Evolutionary conservation across 306 rosid genomes (phyloP).

Genomic region (Neltuma alba): DNA sequence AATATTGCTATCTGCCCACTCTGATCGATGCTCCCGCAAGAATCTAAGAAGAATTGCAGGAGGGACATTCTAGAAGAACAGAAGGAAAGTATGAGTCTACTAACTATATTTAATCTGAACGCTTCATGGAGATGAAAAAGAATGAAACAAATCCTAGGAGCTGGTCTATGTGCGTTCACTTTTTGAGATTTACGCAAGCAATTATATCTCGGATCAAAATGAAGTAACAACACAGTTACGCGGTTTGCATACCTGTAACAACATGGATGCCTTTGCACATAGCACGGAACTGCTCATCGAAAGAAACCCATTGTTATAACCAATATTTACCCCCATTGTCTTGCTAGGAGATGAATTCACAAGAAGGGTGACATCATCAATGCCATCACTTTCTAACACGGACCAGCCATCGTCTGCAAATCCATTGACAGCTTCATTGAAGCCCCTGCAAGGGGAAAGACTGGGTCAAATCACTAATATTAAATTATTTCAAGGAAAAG

Average conservation of each 20-base stretch:
- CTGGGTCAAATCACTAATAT: background rate
- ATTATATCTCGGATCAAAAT: slow-evolving; percentile 1
- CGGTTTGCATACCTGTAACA: slow-evolving; percentile 68
- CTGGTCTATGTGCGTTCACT: background rate
- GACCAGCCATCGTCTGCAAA: slow-evolving; percentile 97
- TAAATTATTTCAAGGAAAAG: slow-evolving; percentile 16
- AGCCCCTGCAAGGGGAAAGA: slow-evolving; percentile 62
- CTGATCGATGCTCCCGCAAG: slow-evolving; percentile 93
- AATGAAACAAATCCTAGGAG: background rate
- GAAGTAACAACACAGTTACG: slow-evolving; percentile 9
- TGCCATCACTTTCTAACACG: slow-evolving; percentile 90
- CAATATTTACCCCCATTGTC: slow-evolving; percentile 74
- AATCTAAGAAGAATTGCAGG: slow-evolving; percentile 94
- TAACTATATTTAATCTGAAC: background rate
- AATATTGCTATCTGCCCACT: slow-evolving; percentile 98
- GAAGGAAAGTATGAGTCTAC: slow-evolving; percentile 18
- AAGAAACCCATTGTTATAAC: slow-evolving; percentile 76
- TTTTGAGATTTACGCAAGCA: background rate
- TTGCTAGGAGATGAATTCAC: slow-evolving; percentile 90
- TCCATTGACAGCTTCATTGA: slow-evolving; percentile 97
- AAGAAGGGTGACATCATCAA: slow-evolving; percentile 90
- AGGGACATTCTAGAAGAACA: slow-evolving; percentile 78
- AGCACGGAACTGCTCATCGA: slow-evolving; percentile 72
- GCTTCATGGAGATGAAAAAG: background rate
- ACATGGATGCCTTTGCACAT: slow-evolving; percentile 98